Percentiles rank a stretch among this genome's conserved stretches.
These are phyloP conservation scores for Saccharomycopsis capsularis DNA, from an alignment of 805 yeast species.

Conservation along the genomic window DNA sequence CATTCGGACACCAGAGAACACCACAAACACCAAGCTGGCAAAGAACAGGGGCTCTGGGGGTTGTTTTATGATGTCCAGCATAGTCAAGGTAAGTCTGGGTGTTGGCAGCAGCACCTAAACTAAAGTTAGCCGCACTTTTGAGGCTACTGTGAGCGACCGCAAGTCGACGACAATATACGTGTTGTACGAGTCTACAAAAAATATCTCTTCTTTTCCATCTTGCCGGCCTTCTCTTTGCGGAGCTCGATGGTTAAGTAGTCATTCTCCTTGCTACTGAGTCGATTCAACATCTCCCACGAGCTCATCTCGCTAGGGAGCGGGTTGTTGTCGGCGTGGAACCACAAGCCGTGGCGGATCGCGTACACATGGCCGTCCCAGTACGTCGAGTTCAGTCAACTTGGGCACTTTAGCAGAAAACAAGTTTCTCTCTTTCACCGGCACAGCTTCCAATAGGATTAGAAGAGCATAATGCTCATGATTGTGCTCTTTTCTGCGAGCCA, in stretches of 20 bases:
- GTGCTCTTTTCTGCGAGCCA: background rate
- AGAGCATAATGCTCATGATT: background rate
- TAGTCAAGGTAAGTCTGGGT: no score
- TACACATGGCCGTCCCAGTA: slow-evolving; percentile 88
- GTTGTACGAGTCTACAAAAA: slow-evolving; percentile 7
- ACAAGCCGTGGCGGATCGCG: slow-evolving; percentile 75
- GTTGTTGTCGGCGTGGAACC: slow-evolving; percentile 58
- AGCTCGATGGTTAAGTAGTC: slow-evolving; percentile 5
- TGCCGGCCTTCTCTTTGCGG: background rate
- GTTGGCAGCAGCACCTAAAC: no score
- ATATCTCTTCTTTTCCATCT: slow-evolving; percentile 2
- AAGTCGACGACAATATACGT: slow-evolving; percentile 18
- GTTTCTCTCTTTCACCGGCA: slow-evolving; percentile 75
- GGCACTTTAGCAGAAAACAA: slow-evolving; percentile 65
- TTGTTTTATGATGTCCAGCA: no score
- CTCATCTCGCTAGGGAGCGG: slow-evolving; percentile 33
- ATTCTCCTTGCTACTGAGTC: slow-evolving; percentile 5
- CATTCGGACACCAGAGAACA: no score
- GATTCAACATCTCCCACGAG: slow-evolving; percentile 1
- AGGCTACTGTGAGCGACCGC: no score
- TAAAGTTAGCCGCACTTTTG: no score
- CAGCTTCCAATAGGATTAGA: slow-evolving; percentile 21
- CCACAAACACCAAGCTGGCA: no score
- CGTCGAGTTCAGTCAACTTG: slow-evolving; percentile 53
- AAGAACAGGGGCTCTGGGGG: no score